Evolutionary conservation across 73 alveolate genomes (phyloP).

Genomic region (Strombidium stylifer): DNA sequence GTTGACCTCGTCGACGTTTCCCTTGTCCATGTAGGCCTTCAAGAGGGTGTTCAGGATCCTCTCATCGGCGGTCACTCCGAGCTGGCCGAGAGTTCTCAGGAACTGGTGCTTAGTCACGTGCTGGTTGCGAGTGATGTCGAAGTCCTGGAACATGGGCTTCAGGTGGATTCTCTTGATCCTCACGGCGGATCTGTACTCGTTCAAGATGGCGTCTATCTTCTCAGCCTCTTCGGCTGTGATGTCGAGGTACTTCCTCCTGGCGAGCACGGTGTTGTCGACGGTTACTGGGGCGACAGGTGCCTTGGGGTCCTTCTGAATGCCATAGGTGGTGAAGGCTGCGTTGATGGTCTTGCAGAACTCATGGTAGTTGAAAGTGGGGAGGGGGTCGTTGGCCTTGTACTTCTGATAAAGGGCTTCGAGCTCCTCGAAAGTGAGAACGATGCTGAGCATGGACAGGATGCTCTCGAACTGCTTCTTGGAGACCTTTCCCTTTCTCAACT

Average conservation of each 20-base stretch:
- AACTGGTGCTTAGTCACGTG: conserved; percentile 83
- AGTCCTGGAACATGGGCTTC: conserved; percentile 84
- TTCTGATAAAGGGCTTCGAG: conserved; percentile 63
- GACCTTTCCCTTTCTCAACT: conserved; percentile 85
- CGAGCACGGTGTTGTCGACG: conserved; percentile 57
- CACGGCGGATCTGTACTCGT: conserved; percentile 66
- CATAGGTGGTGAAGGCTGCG: conserved; percentile 73
- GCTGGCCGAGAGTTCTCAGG: conserved; percentile 78
- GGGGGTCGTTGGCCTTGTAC: conserved; percentile 61
- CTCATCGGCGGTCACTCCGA: conserved; percentile 71
- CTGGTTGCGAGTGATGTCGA: conserved; percentile 80
- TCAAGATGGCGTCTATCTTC: conserved; percentile 46
- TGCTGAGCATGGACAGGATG: conserved; percentile 75
- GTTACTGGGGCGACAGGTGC: conserved; percentile 62
- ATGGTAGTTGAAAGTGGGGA: conserved; percentile 65
- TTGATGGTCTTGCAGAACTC: conserved; percentile 75
- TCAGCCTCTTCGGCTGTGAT: conserved; percentile 66
- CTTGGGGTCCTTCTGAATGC: conserved; percentile 79
- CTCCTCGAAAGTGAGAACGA: conserved; percentile 81
- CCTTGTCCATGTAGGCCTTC: conserved; percentile 87
- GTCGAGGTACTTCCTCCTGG: conserved; percentile 72
- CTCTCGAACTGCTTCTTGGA: conserved; percentile 70
- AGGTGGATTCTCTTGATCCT: conserved; percentile 67
- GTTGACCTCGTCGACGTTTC: conserved; percentile 90
- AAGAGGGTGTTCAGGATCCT: conserved; percentile 60